phyloP scores from a whole-genome alignment of 257 asterid genomes.

The Solanum tarapatanum region DNA sequence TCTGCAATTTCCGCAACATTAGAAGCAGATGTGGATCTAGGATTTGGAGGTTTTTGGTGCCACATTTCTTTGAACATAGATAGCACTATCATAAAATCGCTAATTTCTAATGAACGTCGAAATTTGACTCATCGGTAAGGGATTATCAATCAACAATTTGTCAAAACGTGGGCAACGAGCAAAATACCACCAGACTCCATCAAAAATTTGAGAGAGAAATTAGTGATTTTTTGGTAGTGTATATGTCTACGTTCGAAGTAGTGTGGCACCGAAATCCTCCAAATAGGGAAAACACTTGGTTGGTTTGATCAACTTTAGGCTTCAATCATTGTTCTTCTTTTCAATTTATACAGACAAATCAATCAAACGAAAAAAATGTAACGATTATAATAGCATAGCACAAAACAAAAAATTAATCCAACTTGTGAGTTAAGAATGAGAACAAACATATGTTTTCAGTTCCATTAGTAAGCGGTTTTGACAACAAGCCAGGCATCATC shows the following conservation, averaged over 20 bases:
- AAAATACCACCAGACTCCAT: not conserved
- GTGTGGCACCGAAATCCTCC: not conserved
- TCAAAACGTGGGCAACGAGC: not conserved
- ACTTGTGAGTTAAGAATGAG: not conserved
- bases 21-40: not conserved
- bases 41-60: not conserved
- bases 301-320: not conserved
- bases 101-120: not conserved
- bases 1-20: conserved; percentile 35
- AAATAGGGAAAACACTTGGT: not conserved
- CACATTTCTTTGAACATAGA: not conserved
- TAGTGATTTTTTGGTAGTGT: not conserved
- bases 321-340: not conserved
- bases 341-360: not conserved
- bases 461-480: not conserved
- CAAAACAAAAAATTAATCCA: not conserved
- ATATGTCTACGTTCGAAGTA: not conserved
- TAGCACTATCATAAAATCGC: not conserved
- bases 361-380: not conserved
- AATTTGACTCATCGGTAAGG: not conserved
- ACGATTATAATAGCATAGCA: not conserved
- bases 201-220: not conserved
- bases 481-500: not conserved
- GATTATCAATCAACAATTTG: not conserved
- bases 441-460: not conserved